Conservation (phyloP, 257 asterid species). For the Solanum etuberosum region DNA sequence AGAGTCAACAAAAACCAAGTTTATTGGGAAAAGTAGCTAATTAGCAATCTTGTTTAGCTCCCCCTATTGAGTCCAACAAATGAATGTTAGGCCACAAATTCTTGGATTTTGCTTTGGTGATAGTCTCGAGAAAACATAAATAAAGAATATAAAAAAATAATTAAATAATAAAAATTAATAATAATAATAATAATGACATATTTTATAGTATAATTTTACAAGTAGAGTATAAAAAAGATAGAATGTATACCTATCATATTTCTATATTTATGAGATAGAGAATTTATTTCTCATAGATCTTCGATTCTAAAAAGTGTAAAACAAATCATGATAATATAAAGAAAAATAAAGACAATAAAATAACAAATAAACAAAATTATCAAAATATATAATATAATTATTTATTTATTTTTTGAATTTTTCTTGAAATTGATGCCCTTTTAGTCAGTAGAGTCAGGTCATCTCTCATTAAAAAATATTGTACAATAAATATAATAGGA, state of each 20-base stretch:
- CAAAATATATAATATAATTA: background rate
- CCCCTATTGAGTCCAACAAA: slow-evolving; percentile 10
- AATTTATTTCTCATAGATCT: background rate
- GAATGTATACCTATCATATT: accelerated
- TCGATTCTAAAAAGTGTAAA: background rate
- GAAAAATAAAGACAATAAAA: background rate
- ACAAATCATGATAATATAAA: background rate
- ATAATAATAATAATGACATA: too few species aligned
- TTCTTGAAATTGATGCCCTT: slow-evolving; percentile 33
- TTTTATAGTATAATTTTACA: background rate
- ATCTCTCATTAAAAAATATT: background rate
- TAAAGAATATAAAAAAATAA: background rate
- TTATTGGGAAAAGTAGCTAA: slow-evolving; percentile 7
- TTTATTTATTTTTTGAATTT: background rate
- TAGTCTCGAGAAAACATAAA: slow-evolving; percentile 22
- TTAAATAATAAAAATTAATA: too few species aligned
- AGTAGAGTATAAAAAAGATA: too few species aligned
- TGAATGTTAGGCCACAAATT: slow-evolving; percentile 25
- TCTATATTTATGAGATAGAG: background rate
- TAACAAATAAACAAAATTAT: background rate
- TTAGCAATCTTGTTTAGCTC: slow-evolving; percentile 8
- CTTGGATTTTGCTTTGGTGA: slow-evolving; percentile 10
- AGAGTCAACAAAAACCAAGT: slow-evolving; percentile 12
- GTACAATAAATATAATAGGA: background rate
- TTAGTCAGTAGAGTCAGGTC: slow-evolving; percentile 28